Base-by-base conservation (phyloP, 345 rosid genomes). In the Brassica nigra region DNA sequence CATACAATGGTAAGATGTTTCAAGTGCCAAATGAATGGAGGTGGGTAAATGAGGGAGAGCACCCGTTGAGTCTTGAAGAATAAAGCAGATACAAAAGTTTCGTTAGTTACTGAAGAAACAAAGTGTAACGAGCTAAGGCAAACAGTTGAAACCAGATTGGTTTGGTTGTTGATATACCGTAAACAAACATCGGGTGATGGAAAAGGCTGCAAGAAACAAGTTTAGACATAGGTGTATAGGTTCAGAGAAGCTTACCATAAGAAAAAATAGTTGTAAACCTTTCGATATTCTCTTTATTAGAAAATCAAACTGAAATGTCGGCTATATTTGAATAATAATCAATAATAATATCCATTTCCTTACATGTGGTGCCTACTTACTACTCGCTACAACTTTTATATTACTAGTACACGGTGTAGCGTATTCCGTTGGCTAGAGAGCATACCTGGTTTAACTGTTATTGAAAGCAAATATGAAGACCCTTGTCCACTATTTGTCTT, bases 401-500 rank as follows among this genome's bases (percentile, higher is more conserved):
- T 29, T 70, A 14, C 27, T 23, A 23, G 20, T 62, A 23, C 27
- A 23, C 27, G 27, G 27, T 23, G 27, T 23, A 23, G 27, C 27
- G 88, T 95, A 76, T 95, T 92, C 77, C 90, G 70, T 68, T 95
- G 99, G 99, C 81, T 95, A 74, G 92, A 89, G 76, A 89, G 80
- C 75, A 79, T 89, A 82, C 90, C 92, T 62, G 80, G 77, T 76
- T 71, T 65, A 73, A 49, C 77, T 65, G 55, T 66, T 44, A 82
- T 84, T 75, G 83, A 70, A 75, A 92, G 88, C 80, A 90, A 82
- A 81, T 86, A 93, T 85, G 92, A 91, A 82, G 99, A 95, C 81
- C 97, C 94, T 73, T 91, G 97, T 81, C 95, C 99, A 31, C 78
- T 95, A 52, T 95, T 95, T 87, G 89, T 90, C 78, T 86, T 97